These are phyloP conservation scores for Coniophora puteana DNA, from an alignment of 1,284 basidiomycete species.

Conservation along the genomic window DNA sequence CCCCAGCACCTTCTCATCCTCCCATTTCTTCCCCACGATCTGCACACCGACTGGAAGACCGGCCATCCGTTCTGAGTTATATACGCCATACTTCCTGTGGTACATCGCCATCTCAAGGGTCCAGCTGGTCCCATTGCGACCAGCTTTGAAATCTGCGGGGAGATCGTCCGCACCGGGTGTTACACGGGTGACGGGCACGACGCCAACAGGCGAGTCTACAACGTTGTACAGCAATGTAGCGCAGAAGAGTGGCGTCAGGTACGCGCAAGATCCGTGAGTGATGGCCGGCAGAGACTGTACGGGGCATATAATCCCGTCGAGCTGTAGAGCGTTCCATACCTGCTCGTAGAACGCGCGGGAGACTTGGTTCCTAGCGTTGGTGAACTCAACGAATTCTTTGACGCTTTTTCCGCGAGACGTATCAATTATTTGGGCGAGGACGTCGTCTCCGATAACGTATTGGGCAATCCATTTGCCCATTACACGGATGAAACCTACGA, in stretches of 20 bases:
- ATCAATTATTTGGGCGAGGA: slow-evolving; percentile 47
- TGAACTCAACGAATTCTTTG: slow-evolving; percentile 48
- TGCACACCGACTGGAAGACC: slow-evolving; percentile 86
- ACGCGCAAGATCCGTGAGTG: slow-evolving; percentile 65
- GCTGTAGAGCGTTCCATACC: slow-evolving; percentile 67
- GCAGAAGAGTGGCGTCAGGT: slow-evolving; percentile 48
- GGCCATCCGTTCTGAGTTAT: slow-evolving; percentile 68
- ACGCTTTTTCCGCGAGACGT: slow-evolving; percentile 50
- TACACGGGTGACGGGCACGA: slow-evolving; percentile 79
- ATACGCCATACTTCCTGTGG: slow-evolving; percentile 44
- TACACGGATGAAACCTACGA: slow-evolving; percentile 51
- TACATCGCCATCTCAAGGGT: slow-evolving; percentile 64
- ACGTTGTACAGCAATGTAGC: slow-evolving; percentile 68
- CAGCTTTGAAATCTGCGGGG: slow-evolving; percentile 53
- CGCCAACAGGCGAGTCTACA: slow-evolving; percentile 73
- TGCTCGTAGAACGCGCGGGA: slow-evolving; percentile 51
- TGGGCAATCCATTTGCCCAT: slow-evolving; percentile 46
- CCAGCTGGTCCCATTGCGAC: slow-evolving; percentile 42
- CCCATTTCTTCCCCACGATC: slow-evolving; percentile 72
- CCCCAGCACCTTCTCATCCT: slow-evolving; percentile 83
- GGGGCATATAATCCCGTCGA: slow-evolving; percentile 79
- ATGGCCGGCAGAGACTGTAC: slow-evolving; percentile 72
- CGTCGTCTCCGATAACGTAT: slow-evolving; percentile 46
- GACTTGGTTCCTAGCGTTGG: slow-evolving; percentile 50
- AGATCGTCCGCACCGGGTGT: slow-evolving; percentile 58